Base-by-base conservation (phyloP, 306 rosid genomes). In the Betula pendula region DNA sequence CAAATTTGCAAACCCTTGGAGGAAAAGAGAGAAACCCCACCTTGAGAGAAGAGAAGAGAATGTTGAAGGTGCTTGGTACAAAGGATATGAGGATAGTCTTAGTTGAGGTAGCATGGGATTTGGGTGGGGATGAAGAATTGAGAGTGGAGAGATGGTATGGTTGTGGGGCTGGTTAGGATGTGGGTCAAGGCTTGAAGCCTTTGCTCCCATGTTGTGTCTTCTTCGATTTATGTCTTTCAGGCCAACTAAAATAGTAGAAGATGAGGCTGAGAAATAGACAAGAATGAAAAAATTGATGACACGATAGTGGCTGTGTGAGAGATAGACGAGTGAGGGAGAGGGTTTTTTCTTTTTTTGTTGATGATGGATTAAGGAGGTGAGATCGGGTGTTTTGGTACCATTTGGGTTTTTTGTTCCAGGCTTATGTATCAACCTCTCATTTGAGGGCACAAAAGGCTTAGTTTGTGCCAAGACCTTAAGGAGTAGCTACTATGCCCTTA, bases 11-110 rank as follows among this genome's bases (percentile, higher is more conserved):
- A n/a, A 87, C 52, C 86, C 90, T 79, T 74, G 85, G 80, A 92
- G 90, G 89, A 89, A 90, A 35, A 89, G 82, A 10, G 96, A 85
- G 79, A 71, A 45, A 19, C 69, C 76, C 96, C 94, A 94, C 74
- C 31, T 84, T 24, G 79, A 80, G 50, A 86, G 90, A 74, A 85
- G 78, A 12, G 81, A 77, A 16, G 87, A 86, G 51, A 85, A 81
- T 55, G 81, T 11, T 71, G 25, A 25, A 80, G 24, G 48, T 55
- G 47, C 44, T 88, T 77, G 33, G 84, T 22, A 83, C 96, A 92
- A 59, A 94, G 92, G 74, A 94, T 15, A 4, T 97, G 97, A 4
- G 95, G 97, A 81, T 94, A 94, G 52, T 89, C 97, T 93, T 95
- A 92, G 13, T 88, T 85, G 60, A 92, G 88, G 82, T 90, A 92